Evolutionary conservation across 352 stramenopile genomes (phyloP), one percentile per base, ranked within the genome.

Genomic region (Plasmopara viticola): DNA sequence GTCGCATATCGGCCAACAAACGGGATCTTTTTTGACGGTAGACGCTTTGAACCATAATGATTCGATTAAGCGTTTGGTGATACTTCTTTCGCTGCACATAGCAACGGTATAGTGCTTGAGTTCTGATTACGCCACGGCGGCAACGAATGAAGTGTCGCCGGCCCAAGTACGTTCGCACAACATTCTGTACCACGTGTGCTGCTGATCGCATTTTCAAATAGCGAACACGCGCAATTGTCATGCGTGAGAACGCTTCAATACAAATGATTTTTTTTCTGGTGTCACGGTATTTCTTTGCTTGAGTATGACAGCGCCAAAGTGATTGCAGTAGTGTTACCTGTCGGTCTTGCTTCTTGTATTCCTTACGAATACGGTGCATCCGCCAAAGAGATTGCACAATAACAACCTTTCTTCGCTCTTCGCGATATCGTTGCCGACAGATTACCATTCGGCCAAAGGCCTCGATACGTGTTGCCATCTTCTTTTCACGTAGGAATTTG

Each of bases 391-490:
- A 91, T 44, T 94, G 84, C 7, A 91, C 41, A 2, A 91, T 31
- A 25, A 94, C 66, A 42, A 94, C 86, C 43, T 80, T 78, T 40
- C 76, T 80, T 13, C 69, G 72, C 33, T 80, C 74, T 34, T 76
- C 59, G 1, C 47, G 54, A 66, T 87, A 94, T 6, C 71, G 70
- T 45, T 84, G 70, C 15, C 78, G 79, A 35, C 66, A 88, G 18
- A 91, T 80, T 13, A 93, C 46, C 84, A 94, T 93, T 35, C 82
- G 75, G 0, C 80, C 78, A 55, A 94, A 91, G 9, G 82, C 81
- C 37, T 83, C 78, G 31, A 94, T 87, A 20, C 84, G 82, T 7
- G 82, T 90, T 6, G 84, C 84, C 84, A 95, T 95, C 44, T 90
- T 91, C 56, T 87, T 89, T 53, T 95, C 84, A 9, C 64, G 77